These are phyloP conservation scores for Lachnellula suecica DNA, from an alignment of 2,329 filamentous ascomycete genomes.

Conservation along the genomic window DNA sequence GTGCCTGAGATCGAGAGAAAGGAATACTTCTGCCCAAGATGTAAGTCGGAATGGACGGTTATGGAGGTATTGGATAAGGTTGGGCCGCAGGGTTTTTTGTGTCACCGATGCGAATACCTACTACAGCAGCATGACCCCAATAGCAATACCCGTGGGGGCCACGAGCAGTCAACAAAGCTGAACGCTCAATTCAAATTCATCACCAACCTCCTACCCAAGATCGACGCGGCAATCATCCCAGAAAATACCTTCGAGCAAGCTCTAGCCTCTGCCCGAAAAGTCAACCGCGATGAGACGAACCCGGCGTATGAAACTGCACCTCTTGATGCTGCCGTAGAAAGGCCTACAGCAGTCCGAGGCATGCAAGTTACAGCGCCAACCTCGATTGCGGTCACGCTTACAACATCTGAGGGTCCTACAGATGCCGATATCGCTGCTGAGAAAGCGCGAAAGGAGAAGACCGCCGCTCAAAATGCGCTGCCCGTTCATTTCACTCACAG, in stretches of 20 bases:
- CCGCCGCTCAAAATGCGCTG: conserved; percentile 67
- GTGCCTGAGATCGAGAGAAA: conserved; percentile 83
- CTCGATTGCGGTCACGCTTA: conserved; percentile 69
- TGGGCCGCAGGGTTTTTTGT: conserved; percentile 69
- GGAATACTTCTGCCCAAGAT: conserved; percentile 82
- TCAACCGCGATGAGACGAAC: conserved; percentile 66
- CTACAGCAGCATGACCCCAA: conserved; percentile 58
- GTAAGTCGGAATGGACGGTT: conserved; percentile 82
- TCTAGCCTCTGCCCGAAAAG: conserved; percentile 59
- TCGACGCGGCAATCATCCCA: conserved; percentile 73
- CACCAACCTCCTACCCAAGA: conserved; percentile 71
- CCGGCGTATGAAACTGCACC: conserved; percentile 61
- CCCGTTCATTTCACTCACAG: conserved; percentile 72
- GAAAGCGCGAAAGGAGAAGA: conserved; percentile 61
- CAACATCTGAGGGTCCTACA: conserved; percentile 62
- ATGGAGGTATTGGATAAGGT: conserved; percentile 84
- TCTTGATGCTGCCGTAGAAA: conserved; percentile 50
- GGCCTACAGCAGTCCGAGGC: conserved; percentile 69
- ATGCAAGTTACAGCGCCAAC: conserved; percentile 65
- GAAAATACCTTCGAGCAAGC: conserved; percentile 73
- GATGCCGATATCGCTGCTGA: conserved; percentile 68
- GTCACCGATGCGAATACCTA: conserved; percentile 70
- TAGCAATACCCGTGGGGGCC: conserved; percentile 67
- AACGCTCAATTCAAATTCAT: conserved; percentile 81
- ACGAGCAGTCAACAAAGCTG: conserved; percentile 70